Evolutionary conservation across 257 asterid genomes (phyloP).

Genomic region (Penstemon barbatus): DNA sequence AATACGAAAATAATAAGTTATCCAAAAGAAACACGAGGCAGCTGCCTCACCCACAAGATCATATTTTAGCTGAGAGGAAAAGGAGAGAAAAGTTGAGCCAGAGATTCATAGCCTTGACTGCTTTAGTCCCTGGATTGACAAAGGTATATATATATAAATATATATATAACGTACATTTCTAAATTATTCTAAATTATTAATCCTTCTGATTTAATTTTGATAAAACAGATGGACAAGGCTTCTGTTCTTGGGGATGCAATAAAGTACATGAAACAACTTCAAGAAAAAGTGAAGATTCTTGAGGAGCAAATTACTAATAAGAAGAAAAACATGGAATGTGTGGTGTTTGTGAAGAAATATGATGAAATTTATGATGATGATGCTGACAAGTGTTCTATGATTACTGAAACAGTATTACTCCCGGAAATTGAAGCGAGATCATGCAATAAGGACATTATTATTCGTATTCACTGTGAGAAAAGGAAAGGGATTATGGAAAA

Average conservation of each 20-base stretch:
- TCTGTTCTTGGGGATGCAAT: conserved; percentile 84
- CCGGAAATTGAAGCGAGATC: conserved; percentile 69
- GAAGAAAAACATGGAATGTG: conserved; percentile 47
- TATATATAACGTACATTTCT: not conserved
- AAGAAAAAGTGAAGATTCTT: conserved; percentile 59
- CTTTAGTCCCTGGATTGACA: conserved; percentile 81
- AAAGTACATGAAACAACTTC: conserved; percentile 77
- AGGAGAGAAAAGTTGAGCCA: conserved; percentile 83
- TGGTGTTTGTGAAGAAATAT: conserved; percentile 53
- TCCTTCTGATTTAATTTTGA: not conserved
- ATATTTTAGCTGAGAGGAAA: conserved; percentile 79
- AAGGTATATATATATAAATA: too few relatives aligned
- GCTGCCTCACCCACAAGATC: conserved; percentile 65
- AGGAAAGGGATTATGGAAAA: conserved; percentile 55
- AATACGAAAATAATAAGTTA: conserved; percentile 36
- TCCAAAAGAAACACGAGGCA: conserved; percentile 40
- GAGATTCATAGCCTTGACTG: conserved; percentile 77
- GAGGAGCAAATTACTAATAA: conserved; percentile 54
- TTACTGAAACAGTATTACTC: conserved; percentile 31
- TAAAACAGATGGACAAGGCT: conserved; percentile 76
- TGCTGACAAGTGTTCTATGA: not conserved
- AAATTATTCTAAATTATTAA: not conserved
- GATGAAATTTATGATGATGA: conserved; percentile 19
- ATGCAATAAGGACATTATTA: conserved; percentile 50
- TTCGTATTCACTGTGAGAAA: conserved; percentile 70